Evolutionary conservation across 176 grass and related monocot genomes (phyloP).

Genomic region (Dendrocalamus sinicus): DNA sequence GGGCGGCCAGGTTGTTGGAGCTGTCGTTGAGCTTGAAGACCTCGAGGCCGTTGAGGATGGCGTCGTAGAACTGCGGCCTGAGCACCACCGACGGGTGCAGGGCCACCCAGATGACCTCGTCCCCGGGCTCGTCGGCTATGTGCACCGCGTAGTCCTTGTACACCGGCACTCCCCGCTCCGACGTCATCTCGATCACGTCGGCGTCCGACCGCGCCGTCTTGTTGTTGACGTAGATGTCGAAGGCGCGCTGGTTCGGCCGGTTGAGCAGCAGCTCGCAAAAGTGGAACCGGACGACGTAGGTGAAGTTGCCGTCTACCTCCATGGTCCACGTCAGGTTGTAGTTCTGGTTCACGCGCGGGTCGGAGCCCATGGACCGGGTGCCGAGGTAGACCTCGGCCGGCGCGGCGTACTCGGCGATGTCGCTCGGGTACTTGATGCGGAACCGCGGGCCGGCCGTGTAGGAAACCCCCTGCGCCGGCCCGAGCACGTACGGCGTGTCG

Average conservation of each 20-base stretch:
- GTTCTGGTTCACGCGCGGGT: slow-evolving; percentile 71
- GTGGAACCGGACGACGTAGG: slow-evolving; percentile 75
- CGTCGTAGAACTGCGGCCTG: slow-evolving; percentile 74
- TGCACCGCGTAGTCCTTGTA: slow-evolving; percentile 71
- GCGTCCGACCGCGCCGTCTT: slow-evolving; percentile 64
- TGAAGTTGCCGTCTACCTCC: slow-evolving; percentile 73
- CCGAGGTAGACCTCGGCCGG: slow-evolving; percentile 60
- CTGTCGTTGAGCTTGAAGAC: slow-evolving; percentile 79
- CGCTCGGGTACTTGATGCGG: slow-evolving; percentile 54
- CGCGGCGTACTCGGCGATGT: slow-evolving; percentile 56
- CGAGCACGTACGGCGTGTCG: slow-evolving; percentile 69
- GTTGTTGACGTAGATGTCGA: slow-evolving; percentile 90
- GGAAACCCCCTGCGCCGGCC: slow-evolving; percentile 47
- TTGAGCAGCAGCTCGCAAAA: slow-evolving; percentile 75
- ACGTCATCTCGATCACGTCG: slow-evolving; percentile 66
- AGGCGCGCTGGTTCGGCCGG: slow-evolving; percentile 73
- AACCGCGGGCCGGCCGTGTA: slow-evolving; percentile 50
- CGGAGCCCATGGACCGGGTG: slow-evolving; percentile 73
- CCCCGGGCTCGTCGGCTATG: slow-evolving; percentile 45
- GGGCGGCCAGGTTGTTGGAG: slow-evolving; percentile 53
- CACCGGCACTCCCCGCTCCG: slow-evolving; percentile 57
- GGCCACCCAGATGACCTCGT: slow-evolving; percentile 68
- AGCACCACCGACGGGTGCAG: slow-evolving; percentile 64
- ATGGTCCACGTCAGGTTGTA: slow-evolving; percentile 82
- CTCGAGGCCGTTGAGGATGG: slow-evolving; percentile 78